Evolutionary conservation across 371 early-diverging fungal genomes (phyloP).

Genomic region (Rhizopus arrhizus): DNA sequence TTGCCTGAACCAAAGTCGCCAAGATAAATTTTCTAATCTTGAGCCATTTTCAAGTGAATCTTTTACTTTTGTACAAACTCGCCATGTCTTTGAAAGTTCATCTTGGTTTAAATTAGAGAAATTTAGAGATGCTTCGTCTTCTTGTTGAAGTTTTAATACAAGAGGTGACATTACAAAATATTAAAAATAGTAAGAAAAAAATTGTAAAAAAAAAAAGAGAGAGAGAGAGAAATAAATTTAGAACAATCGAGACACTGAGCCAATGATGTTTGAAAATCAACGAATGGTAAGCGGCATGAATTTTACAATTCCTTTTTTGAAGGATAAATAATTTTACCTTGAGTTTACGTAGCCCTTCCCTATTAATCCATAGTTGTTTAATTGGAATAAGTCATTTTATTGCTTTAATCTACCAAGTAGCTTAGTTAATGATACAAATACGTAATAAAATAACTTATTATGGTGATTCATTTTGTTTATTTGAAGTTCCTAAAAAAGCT

Average conservation of each 20-base stretch:
- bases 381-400: no score
- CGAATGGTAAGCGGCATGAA: no score
- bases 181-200: conserved; percentile 3
- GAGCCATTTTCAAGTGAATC: conserved; percentile 85
- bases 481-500: no score
- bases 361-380: no score
- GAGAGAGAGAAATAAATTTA: conserved; percentile 1
- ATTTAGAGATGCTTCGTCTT: conserved; percentile 64
- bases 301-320: no score
- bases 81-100: conserved; percentile 81
- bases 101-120: conserved; percentile 71
- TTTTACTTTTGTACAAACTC: conserved; percentile 87
- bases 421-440: no score
- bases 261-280: neutral
- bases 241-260: no score
- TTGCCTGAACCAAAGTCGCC: conserved; percentile 87
- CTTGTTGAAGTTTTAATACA: conserved; percentile 63
- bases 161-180: conserved; percentile 68
- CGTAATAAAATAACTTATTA: no score
- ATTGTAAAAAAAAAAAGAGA: conserved; percentile 7
- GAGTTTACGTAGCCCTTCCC: no score
- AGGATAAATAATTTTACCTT: no score
- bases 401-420: no score
- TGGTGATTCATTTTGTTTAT: no score
- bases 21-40: conserved; percentile 85